Percentiles rank a stretch among this genome's conserved stretches.
These are phyloP conservation scores for Apiospora rasikravindrae DNA, from an alignment of 2,329 filamentous ascomycete genomes.

Conservation along the genomic window DNA sequence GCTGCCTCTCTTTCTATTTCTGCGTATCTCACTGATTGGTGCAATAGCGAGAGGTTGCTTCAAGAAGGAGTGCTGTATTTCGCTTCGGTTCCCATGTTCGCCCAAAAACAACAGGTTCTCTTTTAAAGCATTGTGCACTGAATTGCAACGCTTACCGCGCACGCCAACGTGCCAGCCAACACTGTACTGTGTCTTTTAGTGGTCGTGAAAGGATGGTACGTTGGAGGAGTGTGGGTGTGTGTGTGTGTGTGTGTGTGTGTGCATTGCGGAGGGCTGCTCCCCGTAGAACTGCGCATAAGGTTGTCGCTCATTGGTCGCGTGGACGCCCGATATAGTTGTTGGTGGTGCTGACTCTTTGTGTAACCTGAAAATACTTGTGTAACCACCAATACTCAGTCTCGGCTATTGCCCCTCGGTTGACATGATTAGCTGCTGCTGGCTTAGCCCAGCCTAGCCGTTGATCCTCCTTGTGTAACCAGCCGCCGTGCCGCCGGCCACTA, in stretches of 20 bases:
- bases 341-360: neutral
- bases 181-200: neutral
- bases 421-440: neutral
- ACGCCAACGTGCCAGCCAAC: neutral
- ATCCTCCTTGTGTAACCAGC: neutral
- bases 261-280: neutral
- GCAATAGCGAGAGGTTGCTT: neutral
- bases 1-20: neutral
- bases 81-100: neutral
- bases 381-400: neutral
- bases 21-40: neutral
- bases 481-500: no score
- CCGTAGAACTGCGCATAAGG: neutral
- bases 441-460: neutral
- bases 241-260: neutral
- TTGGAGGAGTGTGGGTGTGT: neutral
- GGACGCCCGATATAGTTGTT: neutral
- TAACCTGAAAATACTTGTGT: neutral
- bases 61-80: neutral
- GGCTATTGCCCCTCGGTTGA: neutral
- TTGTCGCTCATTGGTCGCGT: neutral
- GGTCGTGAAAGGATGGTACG: no score
- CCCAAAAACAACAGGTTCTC: neutral
- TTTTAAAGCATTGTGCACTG: neutral
- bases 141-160: neutral